Base-by-base conservation (phyloP, 345 rosid genomes). In the Passiflora organensis region DNA sequence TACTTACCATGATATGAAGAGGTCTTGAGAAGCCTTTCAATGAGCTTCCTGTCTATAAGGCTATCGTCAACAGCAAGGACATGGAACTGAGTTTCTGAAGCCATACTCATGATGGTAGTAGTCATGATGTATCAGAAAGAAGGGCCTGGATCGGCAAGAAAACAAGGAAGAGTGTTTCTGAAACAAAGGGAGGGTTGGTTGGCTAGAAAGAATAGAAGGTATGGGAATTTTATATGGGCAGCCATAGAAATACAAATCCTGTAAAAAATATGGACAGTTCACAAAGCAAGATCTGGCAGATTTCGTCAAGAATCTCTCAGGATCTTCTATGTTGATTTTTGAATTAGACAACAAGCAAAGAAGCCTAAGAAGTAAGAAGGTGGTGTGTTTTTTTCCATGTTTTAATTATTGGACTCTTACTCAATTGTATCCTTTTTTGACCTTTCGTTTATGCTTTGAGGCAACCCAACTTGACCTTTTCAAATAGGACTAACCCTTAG, bases 31-130 rank as follows among this genome's bases (percentile, higher is more conserved):
- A 93, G 86, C 64, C 80, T 77, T 75, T 89, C 99, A 22, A 93
- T 86, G 76, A 91, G 56, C 58, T 85, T 88, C 60, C 98, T 69
- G 52, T 91, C 95, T 42, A 86, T 69, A 18, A 78, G 20, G 51
- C 89, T 88, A 56, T 91, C 98, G 69, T 91, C 98, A 60, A 91
- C 96, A 25, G 98, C 98, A 16, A 91, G 83, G 70, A 91, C 98
- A 68, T 88, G 98, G 64, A 88, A 91, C 72, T 74, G 72, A 47
- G 84, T 21, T 43, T 79, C 82, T 23, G 72, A 32, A 54, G 75
- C 72, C 65, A 58, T 13, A 10, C 21, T 0, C 4, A 10, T 45
- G 42, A 56, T 14, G 23, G n/a, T 24, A 34, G 39, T 19, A 13
- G 2, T 19, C 14, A 24, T 41, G 59, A 24, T 28, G 28, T 20